phyloP scores from a whole-genome alignment of 23 red algal species.

The Porphyridium purpureum region DNA sequence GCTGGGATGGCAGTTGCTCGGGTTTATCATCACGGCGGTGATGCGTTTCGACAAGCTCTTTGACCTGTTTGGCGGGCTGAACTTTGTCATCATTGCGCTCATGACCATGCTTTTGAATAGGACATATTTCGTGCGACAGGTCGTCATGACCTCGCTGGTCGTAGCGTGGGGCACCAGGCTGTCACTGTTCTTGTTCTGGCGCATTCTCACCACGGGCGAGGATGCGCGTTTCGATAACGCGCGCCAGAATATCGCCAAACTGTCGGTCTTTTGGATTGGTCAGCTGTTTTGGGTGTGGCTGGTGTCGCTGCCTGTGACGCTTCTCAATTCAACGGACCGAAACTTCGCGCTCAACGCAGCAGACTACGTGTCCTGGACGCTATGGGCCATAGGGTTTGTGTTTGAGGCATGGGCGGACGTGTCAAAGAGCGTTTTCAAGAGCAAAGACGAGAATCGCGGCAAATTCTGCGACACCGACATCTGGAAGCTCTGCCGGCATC shows the following conservation, averaged over 20 bases:
- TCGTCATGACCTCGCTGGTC: slow-evolving; percentile 41
- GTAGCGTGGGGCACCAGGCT: slow-evolving; percentile 64
- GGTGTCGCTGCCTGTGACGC: slow-evolving; percentile 53
- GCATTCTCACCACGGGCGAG: slow-evolving; percentile 80
- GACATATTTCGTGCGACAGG: slow-evolving; percentile 27
- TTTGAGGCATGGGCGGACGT: slow-evolving; percentile 83
- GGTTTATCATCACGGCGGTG: slow-evolving; percentile 49
- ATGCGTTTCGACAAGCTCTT: slow-evolving; percentile 88
- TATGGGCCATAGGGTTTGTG: slow-evolving; percentile 42
- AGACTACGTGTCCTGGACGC: slow-evolving; percentile 64
- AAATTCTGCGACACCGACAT: slow-evolving; percentile 56
- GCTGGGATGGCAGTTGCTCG: slow-evolving; percentile 51
- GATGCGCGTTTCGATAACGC: slow-evolving; percentile 73
- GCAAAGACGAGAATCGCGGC: slow-evolving; percentile 8
- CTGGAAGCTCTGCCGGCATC: slow-evolving; percentile 76
- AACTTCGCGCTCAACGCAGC: slow-evolving; percentile 13
- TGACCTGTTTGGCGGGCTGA: slow-evolving; percentile 79
- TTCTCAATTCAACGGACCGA: slow-evolving; percentile 33
- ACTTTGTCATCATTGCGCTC: slow-evolving; percentile 67
- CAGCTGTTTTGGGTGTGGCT: slow-evolving; percentile 83
- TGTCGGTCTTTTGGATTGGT: slow-evolving; percentile 67
- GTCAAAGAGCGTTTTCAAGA: slow-evolving; percentile 64
- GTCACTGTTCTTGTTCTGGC: slow-evolving; percentile 48
- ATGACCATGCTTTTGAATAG: slow-evolving; percentile 27
- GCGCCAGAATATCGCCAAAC: slow-evolving; percentile 27